These are phyloP conservation scores for Kentomonas sorsogonicus DNA, from an alignment of 208 protist genomes.

Conservation along the genomic window DNA sequence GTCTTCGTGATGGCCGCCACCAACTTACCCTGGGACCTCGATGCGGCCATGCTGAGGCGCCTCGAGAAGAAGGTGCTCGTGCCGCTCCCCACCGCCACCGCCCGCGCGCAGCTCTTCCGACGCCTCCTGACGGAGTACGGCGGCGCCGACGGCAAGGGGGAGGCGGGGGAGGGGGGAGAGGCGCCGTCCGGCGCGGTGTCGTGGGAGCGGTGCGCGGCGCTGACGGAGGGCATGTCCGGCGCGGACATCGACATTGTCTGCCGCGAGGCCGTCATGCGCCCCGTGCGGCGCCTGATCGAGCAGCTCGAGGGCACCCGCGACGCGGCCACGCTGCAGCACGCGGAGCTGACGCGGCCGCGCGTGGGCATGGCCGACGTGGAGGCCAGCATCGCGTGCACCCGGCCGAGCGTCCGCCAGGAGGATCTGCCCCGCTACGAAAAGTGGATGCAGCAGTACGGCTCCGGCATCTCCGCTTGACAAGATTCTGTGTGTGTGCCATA, in stretches of 20 bases:
- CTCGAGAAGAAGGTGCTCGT: constrained; percentile 91
- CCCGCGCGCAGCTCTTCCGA: constrained; percentile 66
- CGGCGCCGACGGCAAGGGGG: no score
- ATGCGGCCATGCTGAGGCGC: constrained; percentile 89
- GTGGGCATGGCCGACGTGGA: constrained; percentile 74
- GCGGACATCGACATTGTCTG: constrained; percentile 90
- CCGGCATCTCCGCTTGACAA: constrained; percentile 73
- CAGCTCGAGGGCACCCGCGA: constrained; percentile 45
- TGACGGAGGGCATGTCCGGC: constrained; percentile 84
- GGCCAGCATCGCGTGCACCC: constrained; percentile 70
- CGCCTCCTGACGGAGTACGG: constrained; percentile 36
- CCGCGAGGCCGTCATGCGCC: constrained; percentile 90
- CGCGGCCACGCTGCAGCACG: constrained; percentile 16
- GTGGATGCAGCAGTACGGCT: constrained; percentile 73
- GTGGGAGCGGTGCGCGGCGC: constrained; percentile 52
- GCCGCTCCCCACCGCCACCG: constrained; percentile 63
- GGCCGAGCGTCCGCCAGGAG: constrained; percentile 59
- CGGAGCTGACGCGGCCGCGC: constrained; percentile 28
- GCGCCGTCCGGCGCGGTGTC: constrained; percentile 17
- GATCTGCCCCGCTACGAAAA: constrained; percentile 65
- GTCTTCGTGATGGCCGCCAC: constrained; percentile 92
- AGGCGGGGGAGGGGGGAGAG: neutral
- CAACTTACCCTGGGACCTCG: constrained; percentile 93
- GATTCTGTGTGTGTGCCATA: constrained; percentile 1
- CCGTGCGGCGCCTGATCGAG: constrained; percentile 83